Conservation (phyloP, 805 yeast genomes). For the Metschnikowia cerradonensis region DNA sequence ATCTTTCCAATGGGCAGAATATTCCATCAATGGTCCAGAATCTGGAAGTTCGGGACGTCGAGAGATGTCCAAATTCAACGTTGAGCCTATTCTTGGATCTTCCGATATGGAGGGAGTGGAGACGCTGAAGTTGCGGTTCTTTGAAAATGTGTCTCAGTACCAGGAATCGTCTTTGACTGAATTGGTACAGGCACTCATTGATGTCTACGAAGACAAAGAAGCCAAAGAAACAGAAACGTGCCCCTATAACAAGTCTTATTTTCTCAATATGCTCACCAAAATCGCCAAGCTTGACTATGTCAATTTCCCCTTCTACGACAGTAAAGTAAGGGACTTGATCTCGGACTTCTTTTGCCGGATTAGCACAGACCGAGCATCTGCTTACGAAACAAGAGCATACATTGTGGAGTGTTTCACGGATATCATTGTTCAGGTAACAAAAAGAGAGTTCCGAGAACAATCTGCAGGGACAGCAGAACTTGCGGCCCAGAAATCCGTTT, state of each 20-base stretch:
- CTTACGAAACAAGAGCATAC: constrained; percentile 42
- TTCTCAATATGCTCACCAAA: constrained; percentile 49
- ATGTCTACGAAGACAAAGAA: constrained; percentile 31
- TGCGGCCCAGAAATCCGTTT: constrained; percentile 44
- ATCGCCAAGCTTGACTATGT: constrained; percentile 48
- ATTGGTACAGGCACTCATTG: constrained; percentile 45
- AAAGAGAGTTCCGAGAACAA: constrained; percentile 33
- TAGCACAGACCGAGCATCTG: constrained; percentile 41
- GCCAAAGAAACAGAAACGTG: constrained; percentile 29
- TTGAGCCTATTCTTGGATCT: constrained; percentile 35
- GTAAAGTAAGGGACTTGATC: constrained; percentile 45
- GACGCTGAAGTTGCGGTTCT: constrained; percentile 52
- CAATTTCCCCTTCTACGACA: constrained; percentile 43
- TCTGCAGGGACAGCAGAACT: constrained; percentile 25
- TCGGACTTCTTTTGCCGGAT: constrained; percentile 44
- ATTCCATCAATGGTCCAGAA: constrained; percentile 57
- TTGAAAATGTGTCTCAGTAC: constrained; percentile 58
- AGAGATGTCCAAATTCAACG: not conserved
- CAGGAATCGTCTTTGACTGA: constrained; percentile 46
- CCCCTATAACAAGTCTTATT: constrained; percentile 53
- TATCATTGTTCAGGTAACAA: constrained; percentile 41
- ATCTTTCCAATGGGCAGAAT: constrained; percentile 77
- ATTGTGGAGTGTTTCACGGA: constrained; percentile 51
- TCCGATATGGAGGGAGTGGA: constrained; percentile 52
- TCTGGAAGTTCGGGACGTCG: constrained; percentile 12